Conservation (phyloP, 768 basidiomycete species). For the Mycena rebaudengoi region DNA sequence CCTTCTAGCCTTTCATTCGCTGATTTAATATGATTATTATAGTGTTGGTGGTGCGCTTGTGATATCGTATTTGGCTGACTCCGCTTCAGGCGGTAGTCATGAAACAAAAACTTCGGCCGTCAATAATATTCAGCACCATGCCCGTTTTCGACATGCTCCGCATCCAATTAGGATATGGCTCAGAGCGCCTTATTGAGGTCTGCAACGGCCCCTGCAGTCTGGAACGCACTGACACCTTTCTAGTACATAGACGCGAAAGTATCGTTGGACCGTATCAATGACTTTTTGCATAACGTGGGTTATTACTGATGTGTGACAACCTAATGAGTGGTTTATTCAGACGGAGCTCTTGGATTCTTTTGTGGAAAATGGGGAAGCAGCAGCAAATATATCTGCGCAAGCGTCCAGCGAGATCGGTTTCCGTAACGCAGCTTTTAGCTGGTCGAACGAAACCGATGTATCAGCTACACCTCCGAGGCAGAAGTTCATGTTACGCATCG, state of each 20-base stretch:
- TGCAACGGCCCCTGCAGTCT: too few relatives aligned
- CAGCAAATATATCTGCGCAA: neutral
- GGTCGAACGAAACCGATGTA: conserved; percentile 48
- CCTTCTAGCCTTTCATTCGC: too few relatives aligned
- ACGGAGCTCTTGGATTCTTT: conserved; percentile 59
- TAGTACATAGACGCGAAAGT: conserved; percentile 64
- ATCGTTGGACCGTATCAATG: conserved; percentile 62
- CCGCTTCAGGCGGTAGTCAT: conserved; percentile 48
- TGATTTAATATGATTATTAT: neutral
- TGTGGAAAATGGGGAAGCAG: conserved; percentile 29
- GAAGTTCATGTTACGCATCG: conserved; percentile 57
- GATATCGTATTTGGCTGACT: neutral
- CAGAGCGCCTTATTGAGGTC: conserved; percentile 47
- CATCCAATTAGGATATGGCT: conserved; percentile 58
- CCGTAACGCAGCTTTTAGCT: conserved; percentile 61
- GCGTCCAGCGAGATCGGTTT: conserved; percentile 53
- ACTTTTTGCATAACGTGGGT: conserved; percentile 49
- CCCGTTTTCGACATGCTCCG: conserved; percentile 71
- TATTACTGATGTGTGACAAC: neutral
- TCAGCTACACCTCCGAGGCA: conserved; percentile 49
- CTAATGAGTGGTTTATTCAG: too few relatives aligned
- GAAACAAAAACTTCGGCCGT: conserved; percentile 49
- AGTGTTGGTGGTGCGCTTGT: neutral
- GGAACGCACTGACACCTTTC: conserved; percentile 29
- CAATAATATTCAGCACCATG: conserved; percentile 59